Base-by-base conservation (phyloP, 2,329 filamentous ascomycete species). In the Ascochyta rabiei region DNA sequence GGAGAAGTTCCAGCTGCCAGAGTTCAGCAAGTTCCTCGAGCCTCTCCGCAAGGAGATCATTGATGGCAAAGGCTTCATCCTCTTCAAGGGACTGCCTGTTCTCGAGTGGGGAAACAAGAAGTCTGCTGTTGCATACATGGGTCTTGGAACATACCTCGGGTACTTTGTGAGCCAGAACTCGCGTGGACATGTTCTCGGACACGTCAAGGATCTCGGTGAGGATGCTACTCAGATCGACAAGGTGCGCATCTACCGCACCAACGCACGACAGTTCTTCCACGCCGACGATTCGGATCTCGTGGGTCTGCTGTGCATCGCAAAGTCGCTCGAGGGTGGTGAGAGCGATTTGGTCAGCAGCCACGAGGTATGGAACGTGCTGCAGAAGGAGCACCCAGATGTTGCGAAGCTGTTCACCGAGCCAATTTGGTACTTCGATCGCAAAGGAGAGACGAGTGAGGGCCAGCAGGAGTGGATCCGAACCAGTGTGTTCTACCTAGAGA, bases 341-440 rank as follows among this genome's bases (percentile, higher is more conserved):
- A 90, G 86, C 33, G 91, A 96, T 70, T 83, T 96, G 51, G 89
- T 89, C 46, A 90, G 86, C 57, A 84, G 87, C 16, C 91, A 96
- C 73, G 79, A 87, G 63, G 89, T 96, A 34, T 96, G 89, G 85
- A 96, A 96, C 75, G 83, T 83, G 33, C 81, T 96, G 31, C 89
- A 91, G 71, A 76, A 75, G 34, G 86, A 93, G 70, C 82, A 90
- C 21, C 90, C 91, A 0, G 91, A 93, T 67, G 88, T 96, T 1
- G 88, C 90, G 0, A 85, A 89, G 72, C 82, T 87, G 6, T 80
- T 96, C 48, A 88, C 89, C 1, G 78, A 87, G 71, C 91, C 91
- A 0, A 85, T 91, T 60, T 96, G 91, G 91, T 95, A 96, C 78
- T 93, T 96, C 73, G 91, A 96, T 76, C 88, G 91, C 49, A 96